Conservation (phyloP, 345 rosid species). For the Gossypium bickii region DNA sequence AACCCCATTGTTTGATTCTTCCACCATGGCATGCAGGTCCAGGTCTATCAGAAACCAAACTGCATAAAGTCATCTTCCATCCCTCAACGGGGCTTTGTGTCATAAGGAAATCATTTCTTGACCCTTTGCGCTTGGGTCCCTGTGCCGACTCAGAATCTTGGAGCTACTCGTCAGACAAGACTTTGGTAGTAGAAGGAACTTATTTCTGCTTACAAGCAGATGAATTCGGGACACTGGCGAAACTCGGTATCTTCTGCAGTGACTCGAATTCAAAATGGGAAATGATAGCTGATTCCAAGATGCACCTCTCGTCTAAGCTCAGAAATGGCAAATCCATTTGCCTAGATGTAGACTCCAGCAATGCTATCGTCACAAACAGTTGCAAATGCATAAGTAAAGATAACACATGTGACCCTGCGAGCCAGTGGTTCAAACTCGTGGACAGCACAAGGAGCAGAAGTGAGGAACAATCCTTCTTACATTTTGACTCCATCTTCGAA, state of each 20-base stretch:
- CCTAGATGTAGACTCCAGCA: conserved; percentile 59
- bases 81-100: conserved; percentile 78
- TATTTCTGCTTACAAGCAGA: conserved; percentile 63
- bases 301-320: conserved; percentile 62
- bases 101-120: conserved; percentile 36
- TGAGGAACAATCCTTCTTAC: conserved; percentile 14
- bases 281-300: conserved; percentile 60
- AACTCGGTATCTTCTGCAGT: conserved; percentile 43
- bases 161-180: conserved; percentile 52
- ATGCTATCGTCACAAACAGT: conserved; percentile 33
- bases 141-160: conserved; percentile 73
- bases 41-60: conserved; percentile 43
- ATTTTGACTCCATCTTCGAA: conserved; percentile 5
- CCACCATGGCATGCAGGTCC: conserved; percentile 51
- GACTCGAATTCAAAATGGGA: conserved; percentile 56
- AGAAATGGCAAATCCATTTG: conserved; percentile 48
- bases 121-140: conserved; percentile 52
- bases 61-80: conserved; percentile 68
- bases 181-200: conserved; percentile 41
- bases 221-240: conserved; percentile 34
- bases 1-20: neutral
- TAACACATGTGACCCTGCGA: conserved; percentile 51
- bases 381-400: conserved; percentile 60
- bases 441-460: conserved; percentile 43
- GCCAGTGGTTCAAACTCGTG: conserved; percentile 78